Evolutionary conservation across 2,329 filamentous ascomycete species (phyloP), one percentile per base, ranked within the genome.

Genomic region (Claviceps lovelessii): DNA sequence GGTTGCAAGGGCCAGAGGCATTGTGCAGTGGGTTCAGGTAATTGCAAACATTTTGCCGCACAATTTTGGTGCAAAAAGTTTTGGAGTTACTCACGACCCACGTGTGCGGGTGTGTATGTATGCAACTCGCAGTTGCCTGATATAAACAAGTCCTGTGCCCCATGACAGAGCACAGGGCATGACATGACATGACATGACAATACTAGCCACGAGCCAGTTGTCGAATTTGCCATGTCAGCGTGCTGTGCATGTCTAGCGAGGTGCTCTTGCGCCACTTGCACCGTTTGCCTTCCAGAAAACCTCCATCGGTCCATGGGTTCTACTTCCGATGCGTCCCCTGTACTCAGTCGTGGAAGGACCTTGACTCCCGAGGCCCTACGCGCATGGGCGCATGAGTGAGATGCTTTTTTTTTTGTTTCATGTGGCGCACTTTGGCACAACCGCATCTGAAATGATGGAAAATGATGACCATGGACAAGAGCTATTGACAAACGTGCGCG

Each of bases 1-100:
- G 58, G 54, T 51, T 57, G 54, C 51, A 42, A 23, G 9, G 35
- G 19, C 52, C 33, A 19, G 5, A 37, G n/a, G n/a, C 13, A 31
- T 44, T 28, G 37, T 31, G 50, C n/a, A 37, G 31, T 51, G 35
- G 35, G 35, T 1, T 37, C 35, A 37, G 35, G 35, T 13, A 37
- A 37, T 37, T 11, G 8, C 35, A 37, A 13, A 37, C 10, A 37
- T 37, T 37, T 37, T 37, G 35, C 8, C 10, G 10, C 11, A 4
- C 7, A 37, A 13, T 10, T 37, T 37, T 9, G 35, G 35, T 13
- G 35, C 10, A 37, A 37, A 13, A 4, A 13, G 11, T 37, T 37
- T 37, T 10, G 35, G 35, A 13, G 11, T 37, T 37, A 10, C 35
- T 10, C 11, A 37, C 35, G 35, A 37, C 35, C 35, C 35, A 37